Percentiles rank a stretch among this genome's conserved stretches.
These are phyloP conservation scores for Skeletonema costatum DNA, from an alignment of 108 stramenopile genomes.

Conservation along the genomic window DNA sequence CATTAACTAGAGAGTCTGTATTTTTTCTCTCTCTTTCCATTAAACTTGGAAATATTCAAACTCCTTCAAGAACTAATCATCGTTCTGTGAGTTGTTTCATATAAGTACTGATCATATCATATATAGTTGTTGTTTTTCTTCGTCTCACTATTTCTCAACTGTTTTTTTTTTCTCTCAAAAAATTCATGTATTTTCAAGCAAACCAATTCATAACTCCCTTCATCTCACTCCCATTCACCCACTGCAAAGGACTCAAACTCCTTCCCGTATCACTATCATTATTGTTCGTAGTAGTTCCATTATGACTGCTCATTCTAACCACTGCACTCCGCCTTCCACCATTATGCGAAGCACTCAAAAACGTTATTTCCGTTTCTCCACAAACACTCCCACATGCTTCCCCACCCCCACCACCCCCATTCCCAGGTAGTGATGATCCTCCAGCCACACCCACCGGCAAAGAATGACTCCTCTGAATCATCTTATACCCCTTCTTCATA, in stretches of 20 bases:
- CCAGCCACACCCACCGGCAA: neutral
- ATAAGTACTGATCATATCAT: too few relatives aligned
- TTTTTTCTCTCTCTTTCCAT: neutral
- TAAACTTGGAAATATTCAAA: too few relatives aligned
- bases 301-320: neutral
- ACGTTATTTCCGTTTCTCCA: slow-evolving; percentile 22
- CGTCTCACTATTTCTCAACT: neutral
- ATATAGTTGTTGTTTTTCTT: too few relatives aligned
- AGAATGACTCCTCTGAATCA: neutral
- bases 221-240: slow-evolving; percentile 20
- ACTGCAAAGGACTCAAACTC: slow-evolving; percentile 10
- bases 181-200: neutral
- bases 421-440: neutral
- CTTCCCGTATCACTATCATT: slow-evolving; percentile 1
- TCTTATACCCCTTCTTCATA: neutral
- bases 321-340: neutral
- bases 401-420: neutral
- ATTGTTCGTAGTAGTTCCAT: neutral
- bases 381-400: slow-evolving; percentile 3
- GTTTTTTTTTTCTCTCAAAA: neutral
- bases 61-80: too few relatives aligned
- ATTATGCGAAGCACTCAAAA: neutral
- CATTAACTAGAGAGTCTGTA: too few relatives aligned
- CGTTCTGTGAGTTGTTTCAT: too few relatives aligned
- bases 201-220: neutral